Conservation (phyloP, 768 basidiomycete genomes). For the Pisolithus marmoratus region DNA sequence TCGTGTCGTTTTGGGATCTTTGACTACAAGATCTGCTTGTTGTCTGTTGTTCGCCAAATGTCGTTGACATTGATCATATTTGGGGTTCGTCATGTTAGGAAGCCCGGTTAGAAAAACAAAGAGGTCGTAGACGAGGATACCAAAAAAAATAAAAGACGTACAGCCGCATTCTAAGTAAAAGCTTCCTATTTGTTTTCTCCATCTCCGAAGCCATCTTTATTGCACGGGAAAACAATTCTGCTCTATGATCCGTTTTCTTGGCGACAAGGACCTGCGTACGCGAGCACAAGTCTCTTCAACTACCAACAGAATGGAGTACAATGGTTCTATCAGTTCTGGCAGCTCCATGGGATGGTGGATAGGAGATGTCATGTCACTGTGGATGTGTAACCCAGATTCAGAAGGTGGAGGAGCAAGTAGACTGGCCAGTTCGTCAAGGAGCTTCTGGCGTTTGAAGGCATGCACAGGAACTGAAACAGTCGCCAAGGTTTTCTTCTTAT, state of each 20-base stretch:
- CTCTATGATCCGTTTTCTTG: conserved; percentile 73
- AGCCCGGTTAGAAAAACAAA: no score
- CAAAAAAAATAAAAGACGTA: conserved; percentile 26
- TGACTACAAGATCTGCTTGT: conserved; percentile 75
- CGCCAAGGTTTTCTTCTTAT: no score
- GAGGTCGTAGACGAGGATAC: not conserved
- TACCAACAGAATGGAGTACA: not conserved
- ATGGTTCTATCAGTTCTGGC: no score
- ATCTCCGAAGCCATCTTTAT: conserved; percentile 70
- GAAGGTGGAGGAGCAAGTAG: no score
- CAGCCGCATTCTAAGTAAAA: conserved; percentile 78
- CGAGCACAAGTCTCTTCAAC: not conserved
- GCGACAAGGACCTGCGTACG: conserved; percentile 64
- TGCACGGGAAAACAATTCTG: conserved; percentile 69
- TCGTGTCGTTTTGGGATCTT: conserved; percentile 43
- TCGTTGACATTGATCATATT: not conserved
- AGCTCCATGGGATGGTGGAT: no score
- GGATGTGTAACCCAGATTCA: no score
- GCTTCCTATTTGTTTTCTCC: conserved; percentile 66
- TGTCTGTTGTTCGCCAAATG: conserved; percentile 40
- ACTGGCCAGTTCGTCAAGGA: no score
- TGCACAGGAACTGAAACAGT: no score
- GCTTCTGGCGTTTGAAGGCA: no score
- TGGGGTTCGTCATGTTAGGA: no score
- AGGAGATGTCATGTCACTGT: no score